Evolutionary conservation across 306 rosid genomes (phyloP).

Genomic region (Ziziphus jujuba): DNA sequence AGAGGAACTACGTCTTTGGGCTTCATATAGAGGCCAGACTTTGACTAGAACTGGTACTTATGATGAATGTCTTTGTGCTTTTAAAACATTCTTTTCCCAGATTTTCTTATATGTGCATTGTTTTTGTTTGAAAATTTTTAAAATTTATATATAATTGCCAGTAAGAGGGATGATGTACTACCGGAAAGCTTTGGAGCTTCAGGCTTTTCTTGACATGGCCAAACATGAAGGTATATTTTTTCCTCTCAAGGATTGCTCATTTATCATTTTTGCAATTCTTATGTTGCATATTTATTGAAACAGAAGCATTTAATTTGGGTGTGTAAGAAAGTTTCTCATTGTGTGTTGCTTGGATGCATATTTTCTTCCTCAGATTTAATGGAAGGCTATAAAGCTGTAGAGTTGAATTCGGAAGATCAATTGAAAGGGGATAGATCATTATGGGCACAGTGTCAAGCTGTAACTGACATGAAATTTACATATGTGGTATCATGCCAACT

Average conservation of each 20-base stretch:
- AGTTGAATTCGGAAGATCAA: slow-evolving; percentile 72
- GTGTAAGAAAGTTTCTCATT: not conserved
- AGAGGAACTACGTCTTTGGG: slow-evolving; percentile 94
- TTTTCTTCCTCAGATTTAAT: slow-evolving; percentile 64
- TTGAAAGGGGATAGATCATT: slow-evolving; percentile 79
- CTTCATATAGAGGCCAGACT: slow-evolving; percentile 96
- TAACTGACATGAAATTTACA: slow-evolving; percentile 93
- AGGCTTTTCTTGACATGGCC: slow-evolving; percentile 97
- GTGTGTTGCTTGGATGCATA: slow-evolving; percentile 18
- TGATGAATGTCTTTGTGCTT: not conserved
- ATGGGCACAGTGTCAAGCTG: slow-evolving; percentile 93
- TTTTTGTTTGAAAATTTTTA: slow-evolving; percentile 12
- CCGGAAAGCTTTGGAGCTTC: slow-evolving; percentile 96
- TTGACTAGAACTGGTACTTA: slow-evolving; percentile 80
- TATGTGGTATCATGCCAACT: slow-evolving; percentile 96
- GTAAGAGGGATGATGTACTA: slow-evolving; percentile 99
- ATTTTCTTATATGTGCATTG: not conserved
- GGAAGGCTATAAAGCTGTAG: slow-evolving; percentile 95
- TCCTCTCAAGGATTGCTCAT: slow-evolving; percentile 10
- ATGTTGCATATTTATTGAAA: not conserved
- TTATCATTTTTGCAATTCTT: not conserved
- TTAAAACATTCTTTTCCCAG: not conserved
- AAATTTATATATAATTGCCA: slow-evolving; percentile 31
- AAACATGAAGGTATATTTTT: slow-evolving; percentile 66
- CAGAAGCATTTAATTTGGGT: not conserved